These are phyloP conservation scores for Ploettnerulaceae sp. DNA, from an alignment of 2,329 filamentous ascomycete genomes.

Conservation along the genomic window DNA sequence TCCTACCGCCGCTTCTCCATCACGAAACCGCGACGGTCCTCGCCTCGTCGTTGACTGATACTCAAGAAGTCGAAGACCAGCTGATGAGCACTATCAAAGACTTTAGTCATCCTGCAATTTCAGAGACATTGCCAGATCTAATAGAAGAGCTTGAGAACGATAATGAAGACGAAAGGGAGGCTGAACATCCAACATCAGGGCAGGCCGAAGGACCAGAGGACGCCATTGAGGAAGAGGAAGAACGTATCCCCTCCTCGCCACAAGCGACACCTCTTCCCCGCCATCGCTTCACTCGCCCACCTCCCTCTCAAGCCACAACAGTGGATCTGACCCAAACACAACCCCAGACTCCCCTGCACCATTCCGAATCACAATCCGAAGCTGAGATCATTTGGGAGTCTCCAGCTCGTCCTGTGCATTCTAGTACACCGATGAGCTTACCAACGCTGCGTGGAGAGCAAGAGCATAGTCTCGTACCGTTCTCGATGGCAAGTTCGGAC, in stretches of 20 bases:
- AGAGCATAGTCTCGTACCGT: slow-evolving; percentile 20
- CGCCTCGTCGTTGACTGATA: slow-evolving; percentile 26
- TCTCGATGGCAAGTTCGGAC: slow-evolving; percentile 33
- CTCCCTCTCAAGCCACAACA: slow-evolving; percentile 32
- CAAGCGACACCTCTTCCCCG: neutral
- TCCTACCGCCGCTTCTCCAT: slow-evolving; percentile 48
- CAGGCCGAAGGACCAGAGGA: too few relatives aligned
- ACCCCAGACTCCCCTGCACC: slow-evolving; percentile 11
- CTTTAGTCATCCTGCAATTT: slow-evolving; percentile 24
- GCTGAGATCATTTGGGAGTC: slow-evolving; percentile 29
- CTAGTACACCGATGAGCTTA: slow-evolving; percentile 22
- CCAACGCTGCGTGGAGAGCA: slow-evolving; percentile 9
- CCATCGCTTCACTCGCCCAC: neutral
- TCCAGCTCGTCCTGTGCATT: slow-evolving; percentile 22
- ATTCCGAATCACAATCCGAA: neutral
- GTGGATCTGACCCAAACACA: slow-evolving; percentile 29
- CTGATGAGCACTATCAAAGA: slow-evolving; percentile 27
- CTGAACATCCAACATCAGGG: too few relatives aligned
- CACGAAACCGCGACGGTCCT: slow-evolving; percentile 1
- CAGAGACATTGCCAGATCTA: neutral
- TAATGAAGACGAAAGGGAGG: neutral
- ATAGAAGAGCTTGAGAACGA: neutral
- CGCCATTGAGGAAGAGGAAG: neutral
- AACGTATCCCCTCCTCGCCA: neutral
- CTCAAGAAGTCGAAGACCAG: slow-evolving; percentile 30